phyloP scores from a whole-genome alignment of 2,329 filamentous ascomycete species.

The Pseudohalonectria lignicola region DNA sequence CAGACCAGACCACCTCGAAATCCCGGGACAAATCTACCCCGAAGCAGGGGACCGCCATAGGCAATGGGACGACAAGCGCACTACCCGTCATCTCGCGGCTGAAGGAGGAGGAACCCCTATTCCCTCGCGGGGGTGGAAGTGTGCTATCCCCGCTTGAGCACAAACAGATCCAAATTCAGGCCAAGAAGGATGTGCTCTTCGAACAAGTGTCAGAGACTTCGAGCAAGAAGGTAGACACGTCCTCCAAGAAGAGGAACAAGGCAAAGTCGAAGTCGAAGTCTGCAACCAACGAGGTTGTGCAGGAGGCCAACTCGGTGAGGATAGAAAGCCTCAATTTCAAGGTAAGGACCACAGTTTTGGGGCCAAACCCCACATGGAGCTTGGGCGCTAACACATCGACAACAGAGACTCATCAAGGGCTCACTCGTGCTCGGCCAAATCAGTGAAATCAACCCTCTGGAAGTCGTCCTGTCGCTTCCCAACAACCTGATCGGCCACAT shows the following conservation, averaged over 20 bases:
- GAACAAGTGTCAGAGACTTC: constrained; percentile 59
- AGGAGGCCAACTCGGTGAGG: constrained; percentile 48
- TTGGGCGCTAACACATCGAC: constrained; percentile 3
- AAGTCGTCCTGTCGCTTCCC: constrained; percentile 72
- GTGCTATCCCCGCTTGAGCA: constrained; percentile 87
- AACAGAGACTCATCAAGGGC: constrained; percentile 69
- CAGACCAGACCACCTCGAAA: constrained; percentile 21
- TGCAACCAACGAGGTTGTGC: constrained; percentile 38
- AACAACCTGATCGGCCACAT: constrained; percentile 91
- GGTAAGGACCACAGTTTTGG: constrained; percentile 41
- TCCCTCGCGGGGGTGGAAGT: constrained; percentile 85
- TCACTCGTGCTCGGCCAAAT: constrained; percentile 84
- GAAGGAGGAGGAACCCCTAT: constrained; percentile 76
- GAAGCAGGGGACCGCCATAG: too few species aligned
- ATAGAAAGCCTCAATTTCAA: constrained; percentile 87
- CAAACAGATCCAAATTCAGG: constrained; percentile 92
- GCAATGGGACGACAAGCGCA: too few species aligned
- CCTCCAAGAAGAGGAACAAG: constrained; percentile 42
- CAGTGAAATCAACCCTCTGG: constrained; percentile 65
- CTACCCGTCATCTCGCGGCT: constrained; percentile 29
- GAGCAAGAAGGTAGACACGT: constrained; percentile 28
- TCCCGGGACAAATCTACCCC: constrained; percentile 17
- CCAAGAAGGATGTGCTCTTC: constrained; percentile 81
- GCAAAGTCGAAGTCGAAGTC: constrained; percentile 37
- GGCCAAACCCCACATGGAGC: background rate